Conservation (phyloP, 805 yeast genomes). For the Nakazawaea wyomingensis region DNA sequence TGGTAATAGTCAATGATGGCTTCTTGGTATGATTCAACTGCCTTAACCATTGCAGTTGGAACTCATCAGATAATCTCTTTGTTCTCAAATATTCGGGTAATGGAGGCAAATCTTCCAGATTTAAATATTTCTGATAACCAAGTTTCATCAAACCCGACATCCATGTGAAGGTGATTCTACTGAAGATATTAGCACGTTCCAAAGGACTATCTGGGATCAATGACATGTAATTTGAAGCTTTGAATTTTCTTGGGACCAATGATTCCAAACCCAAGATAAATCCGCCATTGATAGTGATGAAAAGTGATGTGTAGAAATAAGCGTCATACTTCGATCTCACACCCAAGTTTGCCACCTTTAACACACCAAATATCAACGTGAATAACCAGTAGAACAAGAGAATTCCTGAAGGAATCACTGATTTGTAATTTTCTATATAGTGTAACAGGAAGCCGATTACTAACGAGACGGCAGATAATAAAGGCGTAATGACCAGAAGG, state of each 20-base stretch:
- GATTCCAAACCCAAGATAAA: constrained; percentile 40
- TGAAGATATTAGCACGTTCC: constrained; percentile 44
- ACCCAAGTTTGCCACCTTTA: constrained; percentile 36
- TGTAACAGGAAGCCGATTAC: constrained; percentile 48
- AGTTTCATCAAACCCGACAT: constrained; percentile 52
- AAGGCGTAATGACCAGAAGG: constrained; percentile 18
- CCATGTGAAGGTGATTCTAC: constrained; percentile 53
- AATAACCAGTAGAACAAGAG: constrained; percentile 42
- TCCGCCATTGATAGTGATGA: constrained; percentile 33
- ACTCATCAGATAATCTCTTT: constrained; percentile 38
- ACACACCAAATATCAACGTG: constrained; percentile 39
- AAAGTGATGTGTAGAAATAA: constrained; percentile 24
- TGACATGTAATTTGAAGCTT: constrained; percentile 14
- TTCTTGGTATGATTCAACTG: constrained; percentile 36
- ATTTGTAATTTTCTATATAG: constrained; percentile 35
- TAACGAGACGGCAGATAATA: constrained; percentile 34
- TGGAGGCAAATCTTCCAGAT: constrained; percentile 64
- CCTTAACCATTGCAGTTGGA: constrained; percentile 56
- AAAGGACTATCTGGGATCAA: constrained; percentile 37
- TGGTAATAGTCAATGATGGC: constrained; percentile 36
- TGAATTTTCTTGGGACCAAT: constrained; percentile 25
- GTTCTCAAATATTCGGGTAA: constrained; percentile 68
- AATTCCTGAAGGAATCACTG: constrained; percentile 32
- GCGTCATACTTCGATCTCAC: constrained; percentile 28
- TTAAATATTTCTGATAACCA: constrained; percentile 43